phyloP scores from a whole-genome alignment of 495 filamentous ascomycete genomes.

The Penicillium nucicola region DNA sequence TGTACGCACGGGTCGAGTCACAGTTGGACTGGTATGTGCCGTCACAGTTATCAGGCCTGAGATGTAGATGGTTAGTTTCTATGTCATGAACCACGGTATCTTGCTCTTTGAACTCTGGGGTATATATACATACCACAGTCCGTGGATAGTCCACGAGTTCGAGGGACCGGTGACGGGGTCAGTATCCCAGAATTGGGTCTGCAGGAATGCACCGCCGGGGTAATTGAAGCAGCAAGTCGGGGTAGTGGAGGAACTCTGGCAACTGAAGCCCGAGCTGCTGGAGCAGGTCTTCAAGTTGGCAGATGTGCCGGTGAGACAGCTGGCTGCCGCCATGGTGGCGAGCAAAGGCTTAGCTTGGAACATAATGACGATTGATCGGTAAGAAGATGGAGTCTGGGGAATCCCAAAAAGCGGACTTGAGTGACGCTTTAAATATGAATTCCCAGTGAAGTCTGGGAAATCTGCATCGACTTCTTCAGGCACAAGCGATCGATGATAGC shows the following conservation, averaged over 20 bases:
- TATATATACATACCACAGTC: constrained; percentile 55
- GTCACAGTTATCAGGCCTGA: constrained; percentile 74
- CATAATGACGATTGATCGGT: background rate
- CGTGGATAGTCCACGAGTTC: constrained; percentile 82
- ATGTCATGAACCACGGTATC: background rate
- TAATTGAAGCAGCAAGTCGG: constrained; percentile 73
- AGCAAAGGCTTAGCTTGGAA: constrained; percentile 18
- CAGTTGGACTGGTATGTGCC: constrained; percentile 69
- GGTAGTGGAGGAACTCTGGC: constrained; percentile 33
- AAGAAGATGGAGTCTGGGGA: constrained; percentile 8
- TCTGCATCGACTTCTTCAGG: constrained; percentile 5
- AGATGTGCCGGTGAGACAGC: constrained; percentile 16
- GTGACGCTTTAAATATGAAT: too few species aligned
- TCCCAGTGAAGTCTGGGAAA: background rate
- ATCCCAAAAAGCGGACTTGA: background rate
- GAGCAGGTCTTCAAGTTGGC: constrained; percentile 27
- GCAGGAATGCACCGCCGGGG: constrained; percentile 68
- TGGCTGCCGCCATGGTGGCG: constrained; percentile 25
- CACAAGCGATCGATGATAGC: constrained; percentile 18
- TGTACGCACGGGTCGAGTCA: constrained; percentile 59
- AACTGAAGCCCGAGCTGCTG: constrained; percentile 33
- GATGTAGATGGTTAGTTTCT: background rate
- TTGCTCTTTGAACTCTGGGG: background rate
- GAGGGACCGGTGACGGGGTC: constrained; percentile 59
- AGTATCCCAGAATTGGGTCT: constrained; percentile 82